Conservation (phyloP, 306 rosid genomes). For the Ochetophila trinervis region DNA sequence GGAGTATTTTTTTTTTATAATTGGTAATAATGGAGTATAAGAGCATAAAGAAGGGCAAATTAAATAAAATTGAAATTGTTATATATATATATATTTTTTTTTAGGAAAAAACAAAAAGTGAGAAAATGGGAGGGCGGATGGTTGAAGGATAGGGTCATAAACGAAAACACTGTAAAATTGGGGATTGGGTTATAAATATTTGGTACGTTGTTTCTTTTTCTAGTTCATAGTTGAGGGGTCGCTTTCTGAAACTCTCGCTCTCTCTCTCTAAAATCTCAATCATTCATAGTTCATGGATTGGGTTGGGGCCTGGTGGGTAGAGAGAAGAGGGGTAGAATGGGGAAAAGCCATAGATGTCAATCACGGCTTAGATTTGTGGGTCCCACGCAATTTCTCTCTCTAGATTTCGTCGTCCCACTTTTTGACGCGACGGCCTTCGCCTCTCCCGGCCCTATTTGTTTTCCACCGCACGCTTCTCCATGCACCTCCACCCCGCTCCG, state of each 20-base stretch:
- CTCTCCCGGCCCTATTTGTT: background rate
- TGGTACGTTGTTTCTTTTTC: background rate
- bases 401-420: conserved; percentile 48
- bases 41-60: background rate
- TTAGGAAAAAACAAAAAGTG: background rate
- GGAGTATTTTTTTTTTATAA: too few relatives aligned
- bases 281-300: conserved; percentile 11
- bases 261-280: conserved; percentile 4
- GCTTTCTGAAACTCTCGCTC: conserved; percentile 21
- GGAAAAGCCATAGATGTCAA: conserved; percentile 35
- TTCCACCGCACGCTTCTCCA: conserved; percentile 8
- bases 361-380: conserved; percentile 75
- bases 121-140: background rate
- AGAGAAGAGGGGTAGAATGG: background rate
- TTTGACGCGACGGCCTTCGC: conserved; percentile 49
- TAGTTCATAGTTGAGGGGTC: conserved; percentile 13
- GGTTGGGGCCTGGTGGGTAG: background rate
- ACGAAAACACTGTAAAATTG: background rate
- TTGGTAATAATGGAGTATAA: background rate
- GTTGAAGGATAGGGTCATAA: conserved; percentile 21
- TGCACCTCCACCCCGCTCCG: background rate
- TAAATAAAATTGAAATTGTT: background rate
- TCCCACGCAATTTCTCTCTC: conserved; percentile 44
- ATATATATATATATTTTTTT: background rate
- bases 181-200: background rate